Conservation (phyloP, 2,329 filamentous ascomycete species). For the Fusarium chaquense region DNA sequence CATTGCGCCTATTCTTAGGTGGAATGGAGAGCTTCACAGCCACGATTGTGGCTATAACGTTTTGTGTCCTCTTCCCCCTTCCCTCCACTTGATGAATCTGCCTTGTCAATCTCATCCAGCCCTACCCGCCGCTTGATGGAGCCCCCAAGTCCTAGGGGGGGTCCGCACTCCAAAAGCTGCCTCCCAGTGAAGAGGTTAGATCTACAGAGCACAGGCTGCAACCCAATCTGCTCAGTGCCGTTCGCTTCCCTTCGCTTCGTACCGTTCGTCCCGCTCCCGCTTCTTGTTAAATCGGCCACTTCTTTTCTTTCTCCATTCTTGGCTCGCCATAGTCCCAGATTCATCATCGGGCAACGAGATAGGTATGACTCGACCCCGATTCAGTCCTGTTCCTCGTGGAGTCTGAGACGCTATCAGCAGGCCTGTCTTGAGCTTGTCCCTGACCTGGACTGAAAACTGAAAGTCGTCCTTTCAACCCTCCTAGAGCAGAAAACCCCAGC, state of each 20-base stretch:
- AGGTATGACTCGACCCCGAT: constrained; percentile 45
- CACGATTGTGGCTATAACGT: constrained; percentile 28
- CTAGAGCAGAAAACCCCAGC: constrained; percentile 31
- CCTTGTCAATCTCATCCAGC: constrained; percentile 31
- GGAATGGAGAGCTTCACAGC: constrained; percentile 23
- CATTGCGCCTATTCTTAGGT: constrained; percentile 15
- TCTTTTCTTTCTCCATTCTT: constrained; percentile 23
- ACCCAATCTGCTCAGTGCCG: constrained; percentile 22
- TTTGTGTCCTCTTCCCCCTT: constrained; percentile 5
- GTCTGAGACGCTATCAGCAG: constrained; percentile 59
- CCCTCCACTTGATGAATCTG: constrained; percentile 12
- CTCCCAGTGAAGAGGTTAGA: constrained; percentile 5
- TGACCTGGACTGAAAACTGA: constrained; percentile 34
- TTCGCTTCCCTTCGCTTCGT: constrained; percentile 36
- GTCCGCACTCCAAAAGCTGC: constrained; percentile 22
- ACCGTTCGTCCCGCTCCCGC: constrained; percentile 47
- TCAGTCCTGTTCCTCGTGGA: constrained; percentile 49
- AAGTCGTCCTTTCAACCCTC: constrained; percentile 43
- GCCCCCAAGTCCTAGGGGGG: constrained; percentile 7
- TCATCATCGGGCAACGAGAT: constrained; percentile 25
- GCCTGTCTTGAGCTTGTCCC: constrained; percentile 45
- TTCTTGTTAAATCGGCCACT: constrained; percentile 22
- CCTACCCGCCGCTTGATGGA: constrained; percentile 32
- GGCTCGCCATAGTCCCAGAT: constrained; percentile 7
- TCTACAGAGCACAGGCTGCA: constrained; percentile 5